phyloP scores from a whole-genome alignment of 495 filamentous ascomycete species.

The Penicillium egyptiacum region DNA sequence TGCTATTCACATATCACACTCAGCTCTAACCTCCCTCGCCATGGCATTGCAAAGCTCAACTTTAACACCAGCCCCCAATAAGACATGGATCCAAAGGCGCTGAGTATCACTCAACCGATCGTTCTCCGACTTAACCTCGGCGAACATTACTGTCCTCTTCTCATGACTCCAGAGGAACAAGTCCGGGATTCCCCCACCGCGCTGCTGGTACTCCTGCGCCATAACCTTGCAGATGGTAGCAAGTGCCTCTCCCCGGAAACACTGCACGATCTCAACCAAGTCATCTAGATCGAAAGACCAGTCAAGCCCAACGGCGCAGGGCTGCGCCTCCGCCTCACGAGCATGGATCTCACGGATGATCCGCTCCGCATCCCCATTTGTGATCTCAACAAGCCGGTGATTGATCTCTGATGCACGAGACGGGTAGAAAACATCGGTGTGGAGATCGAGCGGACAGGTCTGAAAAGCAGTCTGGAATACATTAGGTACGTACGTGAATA shows the following conservation, averaged over 20 bases:
- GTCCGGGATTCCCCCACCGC: conserved; percentile 89
- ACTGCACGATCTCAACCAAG: conserved; percentile 74
- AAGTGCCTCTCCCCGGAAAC: conserved; percentile 76
- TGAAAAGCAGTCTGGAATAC: conserved; percentile 96
- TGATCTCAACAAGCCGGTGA: conserved; percentile 78
- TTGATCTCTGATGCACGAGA: conserved; percentile 86
- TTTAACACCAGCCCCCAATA: conserved; percentile 75
- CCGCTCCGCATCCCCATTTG: conserved; percentile 66
- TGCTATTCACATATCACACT: not conserved
- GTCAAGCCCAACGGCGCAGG: conserved; percentile 85
- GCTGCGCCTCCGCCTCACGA: conserved; percentile 62
- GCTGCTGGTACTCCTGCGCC: conserved; percentile 87
- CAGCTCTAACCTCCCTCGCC: conserved; percentile 63
- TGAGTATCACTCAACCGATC: conserved; percentile 96
- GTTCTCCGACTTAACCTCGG: conserved; percentile 92
- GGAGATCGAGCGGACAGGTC: conserved; percentile 87
- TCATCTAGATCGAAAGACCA: conserved; percentile 87
- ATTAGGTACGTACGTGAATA: conserved; percentile 92
- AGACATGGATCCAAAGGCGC: conserved; percentile 92
- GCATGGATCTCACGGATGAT: conserved; percentile 67
- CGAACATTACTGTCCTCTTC: conserved; percentile 70
- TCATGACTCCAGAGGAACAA: conserved; percentile 77
- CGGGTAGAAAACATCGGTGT: conserved; percentile 92
- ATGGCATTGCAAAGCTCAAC: conserved; percentile 90
- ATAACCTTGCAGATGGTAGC: conserved; percentile 86